These are phyloP conservation scores for Pleodorina starrii DNA, from an alignment of 139 green algal genomes.

Conservation along the genomic window DNA sequence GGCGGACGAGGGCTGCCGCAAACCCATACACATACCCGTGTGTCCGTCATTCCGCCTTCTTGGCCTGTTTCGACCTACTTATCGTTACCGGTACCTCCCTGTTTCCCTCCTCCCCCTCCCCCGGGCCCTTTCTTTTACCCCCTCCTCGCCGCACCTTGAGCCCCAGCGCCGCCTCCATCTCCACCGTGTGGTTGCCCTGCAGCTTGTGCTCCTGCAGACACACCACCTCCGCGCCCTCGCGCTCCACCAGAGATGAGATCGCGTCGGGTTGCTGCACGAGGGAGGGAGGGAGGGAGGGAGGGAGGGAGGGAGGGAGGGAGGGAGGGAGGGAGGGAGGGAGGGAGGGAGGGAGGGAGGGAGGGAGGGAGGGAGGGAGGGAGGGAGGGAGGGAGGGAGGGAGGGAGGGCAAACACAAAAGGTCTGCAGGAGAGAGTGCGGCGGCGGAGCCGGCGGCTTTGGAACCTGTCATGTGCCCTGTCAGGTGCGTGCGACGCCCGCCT, in stretches of 20 bases:
- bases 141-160: not conserved
- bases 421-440: too few species aligned
- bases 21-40: too few species aligned
- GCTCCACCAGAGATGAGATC: slow-evolving; percentile 66
- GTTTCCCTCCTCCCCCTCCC: not conserved
- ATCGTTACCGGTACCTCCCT: too few species aligned
- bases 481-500: too few species aligned
- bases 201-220: slow-evolving; percentile 87
- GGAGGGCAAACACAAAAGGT: not conserved
- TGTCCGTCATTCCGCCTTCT: too few species aligned
- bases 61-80: too few species aligned
- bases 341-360: not conserved
- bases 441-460: too few species aligned
- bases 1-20: too few species aligned
- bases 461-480: too few species aligned
- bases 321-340: not conserved
- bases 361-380: not conserved
- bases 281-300: not conserved
- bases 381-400: not conserved
- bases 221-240: slow-evolving; percentile 73
- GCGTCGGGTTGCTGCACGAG: slow-evolving; percentile 61
- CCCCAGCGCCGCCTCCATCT: slow-evolving; percentile 59
- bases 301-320: not conserved
- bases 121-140: not conserved
- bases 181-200: slow-evolving; percentile 59